Percentiles rank a stretch among this genome's conserved stretches.
phyloP scores from a whole-genome alignment of 768 basidiomycete species.

The Amanita molliuscula region DNA sequence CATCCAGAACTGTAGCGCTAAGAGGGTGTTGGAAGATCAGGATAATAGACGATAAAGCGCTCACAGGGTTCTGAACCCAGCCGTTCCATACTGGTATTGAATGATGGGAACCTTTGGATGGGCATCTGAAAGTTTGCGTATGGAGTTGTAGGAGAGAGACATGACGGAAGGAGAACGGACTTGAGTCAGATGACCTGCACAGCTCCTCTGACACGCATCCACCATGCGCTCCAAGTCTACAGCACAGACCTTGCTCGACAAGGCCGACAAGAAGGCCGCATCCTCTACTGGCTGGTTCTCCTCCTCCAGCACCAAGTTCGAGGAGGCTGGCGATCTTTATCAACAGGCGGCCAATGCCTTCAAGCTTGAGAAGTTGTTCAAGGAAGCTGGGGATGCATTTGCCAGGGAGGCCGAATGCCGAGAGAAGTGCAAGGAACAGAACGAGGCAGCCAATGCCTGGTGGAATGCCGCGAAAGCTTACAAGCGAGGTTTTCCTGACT shows the following conservation, averaged over 20 bases:
- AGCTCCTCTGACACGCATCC: conserved; percentile 11
- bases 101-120: conserved; percentile 68
- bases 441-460: conserved; percentile 97
- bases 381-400: conserved; percentile 87
- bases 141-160: conserved; percentile 27
- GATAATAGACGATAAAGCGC: conserved; percentile 18
- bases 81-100: conserved; percentile 84
- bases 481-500: conserved; percentile 78
- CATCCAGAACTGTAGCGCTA: conserved; percentile 67
- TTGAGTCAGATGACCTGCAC: conserved; percentile 13
- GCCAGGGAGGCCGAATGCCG: conserved; percentile 92
- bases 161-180: conserved; percentile 4
- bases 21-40: conserved; percentile 9
- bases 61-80: conserved; percentile 87
- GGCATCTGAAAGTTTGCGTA: conserved; percentile 40
- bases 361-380: conserved; percentile 87
- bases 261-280: conserved; percentile 87
- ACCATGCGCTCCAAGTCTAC: conserved; percentile 69
- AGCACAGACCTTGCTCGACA: conserved; percentile 67
- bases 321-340: conserved; percentile 94
- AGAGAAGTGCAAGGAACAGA: conserved; percentile 75
- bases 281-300: conserved; percentile 86
- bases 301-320: conserved; percentile 72
- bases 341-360: conserved; percentile 90
- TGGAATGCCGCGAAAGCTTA: conserved; percentile 97